A percentile compares a stretch with the other conserved stretches of the same genome.
These are phyloP conservation scores for Sequoiadendron giganteum DNA, from an alignment of 75 land plant species.

Conservation along the genomic window DNA sequence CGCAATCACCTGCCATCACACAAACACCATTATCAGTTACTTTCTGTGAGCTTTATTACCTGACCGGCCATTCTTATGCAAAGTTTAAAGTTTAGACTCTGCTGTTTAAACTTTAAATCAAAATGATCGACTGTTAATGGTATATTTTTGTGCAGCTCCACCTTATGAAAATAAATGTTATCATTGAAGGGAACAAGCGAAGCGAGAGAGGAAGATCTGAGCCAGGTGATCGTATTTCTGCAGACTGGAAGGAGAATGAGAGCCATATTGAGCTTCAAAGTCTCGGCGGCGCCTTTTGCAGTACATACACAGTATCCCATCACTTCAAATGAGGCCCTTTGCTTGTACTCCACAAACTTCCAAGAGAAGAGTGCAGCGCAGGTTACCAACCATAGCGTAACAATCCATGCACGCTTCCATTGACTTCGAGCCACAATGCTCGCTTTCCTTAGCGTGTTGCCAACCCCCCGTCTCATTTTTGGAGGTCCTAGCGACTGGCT, in stretches of 20 bases:
- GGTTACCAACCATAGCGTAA: slow-evolving; percentile 13
- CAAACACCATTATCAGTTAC: neutral
- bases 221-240: slow-evolving; percentile 27
- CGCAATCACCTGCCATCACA: slow-evolving; percentile 18
- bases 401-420: slow-evolving; percentile 31
- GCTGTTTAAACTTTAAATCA: too few relatives aligned
- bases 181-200: slow-evolving; percentile 33
- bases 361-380: slow-evolving; percentile 24
- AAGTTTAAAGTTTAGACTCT: too few relatives aligned
- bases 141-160: neutral
- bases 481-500: slow-evolving; percentile 12
- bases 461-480: neutral
- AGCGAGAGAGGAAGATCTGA: slow-evolving; percentile 27
- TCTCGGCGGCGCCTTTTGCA: slow-evolving; percentile 37
- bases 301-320: slow-evolving; percentile 37
- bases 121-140: too few relatives aligned
- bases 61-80: too few relatives aligned
- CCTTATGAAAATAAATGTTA: slow-evolving; percentile 37
- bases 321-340: slow-evolving; percentile 16
- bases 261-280: slow-evolving; percentile 35
- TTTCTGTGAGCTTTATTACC: too few relatives aligned
- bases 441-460: neutral
- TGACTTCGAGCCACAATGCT: slow-evolving; percentile 19
- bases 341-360: slow-evolving; percentile 30
- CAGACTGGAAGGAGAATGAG: slow-evolving; percentile 34